Percentiles rank a stretch among this genome's conserved stretches.
Conservation (phyloP, 805 yeast genomes). For the Lipomyces sp. region DNA sequence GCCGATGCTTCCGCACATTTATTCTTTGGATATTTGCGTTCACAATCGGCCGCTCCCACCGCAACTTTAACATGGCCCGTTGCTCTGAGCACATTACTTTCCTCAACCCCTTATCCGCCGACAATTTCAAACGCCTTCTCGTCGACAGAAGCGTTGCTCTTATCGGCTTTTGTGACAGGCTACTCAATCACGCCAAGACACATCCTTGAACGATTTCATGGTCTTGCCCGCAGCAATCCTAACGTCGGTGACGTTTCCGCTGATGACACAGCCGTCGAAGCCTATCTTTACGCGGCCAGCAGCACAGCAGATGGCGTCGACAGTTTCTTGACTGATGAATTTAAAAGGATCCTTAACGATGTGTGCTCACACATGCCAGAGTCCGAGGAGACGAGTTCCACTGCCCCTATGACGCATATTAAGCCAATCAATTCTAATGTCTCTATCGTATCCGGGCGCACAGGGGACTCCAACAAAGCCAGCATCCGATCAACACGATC, state of each 20-base stretch:
- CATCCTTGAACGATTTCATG: constrained; percentile 17
- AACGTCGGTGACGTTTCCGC: constrained; percentile 4
- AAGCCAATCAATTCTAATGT: not conserved
- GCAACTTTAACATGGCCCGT: constrained; percentile 20
- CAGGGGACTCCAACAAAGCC: not conserved
- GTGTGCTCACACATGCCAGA: not conserved
- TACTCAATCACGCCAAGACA: constrained; percentile 6
- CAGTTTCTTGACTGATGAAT: constrained; percentile 17
- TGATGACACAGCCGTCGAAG: constrained; percentile 9
- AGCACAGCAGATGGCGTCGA: not conserved
- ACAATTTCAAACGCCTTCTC: constrained; percentile 5
- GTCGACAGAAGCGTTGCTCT: constrained; percentile 6
- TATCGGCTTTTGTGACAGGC: constrained; percentile 9
- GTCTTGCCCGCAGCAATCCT: constrained; percentile 15
- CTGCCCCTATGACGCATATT: not conserved
- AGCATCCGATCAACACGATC: not conserved
- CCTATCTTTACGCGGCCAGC: constrained; percentile 11
- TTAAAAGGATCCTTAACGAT: constrained; percentile 12
- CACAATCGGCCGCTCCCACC: constrained; percentile 43
- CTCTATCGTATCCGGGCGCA: not conserved
- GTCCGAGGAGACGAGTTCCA: not conserved
- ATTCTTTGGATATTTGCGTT: constrained; percentile 72
- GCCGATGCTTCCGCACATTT: constrained; percentile 87
- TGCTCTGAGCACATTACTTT: constrained; percentile 30
- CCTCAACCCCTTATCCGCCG: constrained; percentile 28